Evolutionary conservation across 345 rosid genomes (phyloP).

Genomic region (Euphorbia pulcherrima): DNA sequence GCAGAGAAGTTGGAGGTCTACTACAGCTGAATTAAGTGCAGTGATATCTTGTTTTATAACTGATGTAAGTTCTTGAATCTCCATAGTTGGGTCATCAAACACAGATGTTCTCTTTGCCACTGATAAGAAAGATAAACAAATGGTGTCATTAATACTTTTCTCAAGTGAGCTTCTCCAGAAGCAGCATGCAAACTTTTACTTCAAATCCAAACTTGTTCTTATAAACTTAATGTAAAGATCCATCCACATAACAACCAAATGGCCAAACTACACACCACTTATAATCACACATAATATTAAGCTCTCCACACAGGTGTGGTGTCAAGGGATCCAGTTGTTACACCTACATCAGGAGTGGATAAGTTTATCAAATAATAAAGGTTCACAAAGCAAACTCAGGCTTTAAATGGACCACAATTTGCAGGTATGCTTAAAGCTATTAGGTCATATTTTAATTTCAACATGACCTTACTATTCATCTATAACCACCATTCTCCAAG

Average conservation of each 20-base stretch:
- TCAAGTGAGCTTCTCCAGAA: not conserved
- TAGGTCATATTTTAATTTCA: not conserved
- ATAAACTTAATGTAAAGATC: not conserved
- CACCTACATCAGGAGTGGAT: not conserved
- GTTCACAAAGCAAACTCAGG: not conserved
- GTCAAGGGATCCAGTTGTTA: not conserved
- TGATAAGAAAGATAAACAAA: conserved; percentile 19
- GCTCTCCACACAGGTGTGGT: not conserved
- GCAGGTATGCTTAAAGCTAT: not conserved
- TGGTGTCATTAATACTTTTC: not conserved
- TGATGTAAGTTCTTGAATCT: conserved; percentile 76
- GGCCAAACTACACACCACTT: not conserved
- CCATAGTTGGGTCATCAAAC: conserved; percentile 76
- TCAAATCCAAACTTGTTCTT: not conserved
- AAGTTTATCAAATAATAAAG: not conserved
- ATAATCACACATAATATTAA: not conserved
- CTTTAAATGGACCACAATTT: not conserved
- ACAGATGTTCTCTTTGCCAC: conserved; percentile 86
- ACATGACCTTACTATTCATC: no score
- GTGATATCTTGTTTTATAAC: conserved; percentile 83
- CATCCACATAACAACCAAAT: not conserved
- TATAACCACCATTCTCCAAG: no score
- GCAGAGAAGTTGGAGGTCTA: conserved; percentile 66
- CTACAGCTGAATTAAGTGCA: conserved; percentile 67
- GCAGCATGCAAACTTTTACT: not conserved